Evolutionary conservation across 345 rosid genomes (phyloP), one percentile per base, ranked within the genome.

Genomic region (Clausena lansium): DNA sequence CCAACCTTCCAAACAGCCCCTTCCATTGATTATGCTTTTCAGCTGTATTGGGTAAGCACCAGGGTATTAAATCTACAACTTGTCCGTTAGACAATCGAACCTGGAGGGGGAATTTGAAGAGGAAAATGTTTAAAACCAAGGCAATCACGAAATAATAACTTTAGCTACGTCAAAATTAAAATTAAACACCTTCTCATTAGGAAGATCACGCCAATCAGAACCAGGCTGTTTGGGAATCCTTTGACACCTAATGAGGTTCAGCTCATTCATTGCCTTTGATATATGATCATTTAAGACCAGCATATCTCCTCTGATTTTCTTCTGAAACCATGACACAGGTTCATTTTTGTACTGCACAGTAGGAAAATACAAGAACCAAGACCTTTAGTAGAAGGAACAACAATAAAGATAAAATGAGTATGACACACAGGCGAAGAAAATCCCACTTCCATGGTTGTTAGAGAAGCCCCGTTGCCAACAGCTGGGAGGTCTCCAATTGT

Each of bases 201-300:
- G 94, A n/a, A 95, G 93, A 64, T 89, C 87, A 67, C 89, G 98
- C 98, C 99, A 95, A 83, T 95, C 98, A 62, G 97, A 86, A 83
- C 97, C 99, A 24, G 99, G 97, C 9, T 86, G 88, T 83, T 87
- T 95, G 62, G 96, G 98, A 71, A 95, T 91, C 50, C 36, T 85
- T 81, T 89, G 84, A 63, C 98, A 95, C 35, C 98, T 81, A 50
- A 85, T 93, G 66, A 89, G 79, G 80, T 95, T 92, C 69, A 92
- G 80, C 79, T 93, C 97, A 35, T 87, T 93, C 99, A 95, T 90
- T 73, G 84, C 86, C 75, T 93, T 91, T 35, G 97, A 91, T 24
- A 92, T 90, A 71, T 95, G 99, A 78, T 93, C 97, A 9, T 85
- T 91, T 70, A 93, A 83, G 70, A 64, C 86, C 30, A 41, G 65